Percentiles rank a stretch among this genome's conserved stretches.
phyloP scores from a whole-genome alignment of 129 eudicot species.

The Helichrysum umbraculigerum region DNA sequence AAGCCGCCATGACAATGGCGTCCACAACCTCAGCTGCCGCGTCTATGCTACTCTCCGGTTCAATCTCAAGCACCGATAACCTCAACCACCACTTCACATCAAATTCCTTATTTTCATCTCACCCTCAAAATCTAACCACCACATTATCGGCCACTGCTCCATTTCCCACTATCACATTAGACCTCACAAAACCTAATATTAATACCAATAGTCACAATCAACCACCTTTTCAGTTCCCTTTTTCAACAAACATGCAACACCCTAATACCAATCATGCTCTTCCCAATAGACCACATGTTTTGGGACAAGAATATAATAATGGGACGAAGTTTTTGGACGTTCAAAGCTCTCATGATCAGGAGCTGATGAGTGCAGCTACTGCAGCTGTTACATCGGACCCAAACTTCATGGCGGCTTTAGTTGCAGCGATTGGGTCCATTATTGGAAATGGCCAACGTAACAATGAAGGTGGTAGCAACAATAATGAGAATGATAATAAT shows the following conservation, averaged over 20 bases:
- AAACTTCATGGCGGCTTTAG: slow-evolving; percentile 54
- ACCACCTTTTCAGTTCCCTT: slow-evolving; percentile 39
- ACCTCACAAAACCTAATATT: slow-evolving; percentile 45
- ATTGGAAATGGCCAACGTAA: slow-evolving; percentile 29
- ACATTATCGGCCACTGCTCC: slow-evolving; percentile 60
- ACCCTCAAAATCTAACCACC: slow-evolving; percentile 46
- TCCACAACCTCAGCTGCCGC: slow-evolving; percentile 67
- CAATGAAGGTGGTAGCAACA: slow-evolving; percentile 5
- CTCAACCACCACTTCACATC: slow-evolving; percentile 22
- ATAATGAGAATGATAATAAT: slow-evolving; percentile 11
- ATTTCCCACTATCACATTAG: slow-evolving; percentile 62
- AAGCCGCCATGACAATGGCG: slow-evolving; percentile 62
- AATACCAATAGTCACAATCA: slow-evolving; percentile 17
- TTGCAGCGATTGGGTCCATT: slow-evolving; percentile 47
- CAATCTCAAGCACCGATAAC: slow-evolving; percentile 43
- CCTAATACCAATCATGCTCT: neutral
- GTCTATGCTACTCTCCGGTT: slow-evolving; percentile 53
- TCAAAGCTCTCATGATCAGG: slow-evolving; percentile 22
- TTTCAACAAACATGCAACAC: slow-evolving; percentile 24
- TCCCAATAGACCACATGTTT: slow-evolving; percentile 4
- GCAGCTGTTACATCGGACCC: slow-evolving; percentile 56
- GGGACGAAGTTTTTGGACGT: slow-evolving; percentile 15
- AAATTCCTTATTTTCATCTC: slow-evolving; percentile 31
- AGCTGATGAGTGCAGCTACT: slow-evolving; percentile 46
- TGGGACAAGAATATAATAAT: slow-evolving; percentile 20